Evolutionary conservation across 495 filamentous ascomycete species (phyloP).

Genomic region (Aspergillus baeticus): DNA sequence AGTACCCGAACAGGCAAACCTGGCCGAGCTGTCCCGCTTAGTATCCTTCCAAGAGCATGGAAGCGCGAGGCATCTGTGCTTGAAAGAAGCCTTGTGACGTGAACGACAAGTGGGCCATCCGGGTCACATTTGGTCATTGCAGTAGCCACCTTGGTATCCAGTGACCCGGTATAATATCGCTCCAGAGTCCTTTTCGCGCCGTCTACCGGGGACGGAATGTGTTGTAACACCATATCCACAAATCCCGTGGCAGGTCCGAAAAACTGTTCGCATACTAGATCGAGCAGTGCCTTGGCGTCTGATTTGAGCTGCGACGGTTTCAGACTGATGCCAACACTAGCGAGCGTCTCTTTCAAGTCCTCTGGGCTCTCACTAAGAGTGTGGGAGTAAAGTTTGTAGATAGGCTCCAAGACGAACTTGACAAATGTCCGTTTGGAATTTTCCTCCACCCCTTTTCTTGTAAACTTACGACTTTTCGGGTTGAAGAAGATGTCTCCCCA

Average conservation of each 20-base stretch:
- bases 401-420: conserved; percentile 91
- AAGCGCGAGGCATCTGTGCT: conserved; percentile 84
- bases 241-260: conserved; percentile 89
- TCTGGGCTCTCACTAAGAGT: conserved; percentile 89
- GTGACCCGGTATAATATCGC: conserved; percentile 90
- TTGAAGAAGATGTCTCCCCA: conserved; percentile 99
- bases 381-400: conserved; percentile 97
- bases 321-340: conserved; percentile 74
- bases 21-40: conserved; percentile 88
- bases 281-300: conserved; percentile 85
- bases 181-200: conserved; percentile 75
- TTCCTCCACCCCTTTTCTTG: conserved; percentile 79
- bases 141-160: conserved; percentile 79
- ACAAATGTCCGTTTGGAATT: conserved; percentile 84
- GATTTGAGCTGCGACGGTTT: conserved; percentile 90
- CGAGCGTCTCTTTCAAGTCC: conserved; percentile 78
- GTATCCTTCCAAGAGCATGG: conserved; percentile 83
- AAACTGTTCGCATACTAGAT: conserved; percentile 90
- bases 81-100: conserved; percentile 91
- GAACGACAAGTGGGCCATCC: conserved; percentile 85
- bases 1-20: conserved; percentile 85
- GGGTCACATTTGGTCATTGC: conserved; percentile 81
- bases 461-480: conserved; percentile 84
- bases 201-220: conserved; percentile 83
- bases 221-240: conserved; percentile 91